Evolutionary conservation across 2,329 filamentous ascomycete genomes (phyloP).

Genomic region (Ophiostoma ulmi): DNA sequence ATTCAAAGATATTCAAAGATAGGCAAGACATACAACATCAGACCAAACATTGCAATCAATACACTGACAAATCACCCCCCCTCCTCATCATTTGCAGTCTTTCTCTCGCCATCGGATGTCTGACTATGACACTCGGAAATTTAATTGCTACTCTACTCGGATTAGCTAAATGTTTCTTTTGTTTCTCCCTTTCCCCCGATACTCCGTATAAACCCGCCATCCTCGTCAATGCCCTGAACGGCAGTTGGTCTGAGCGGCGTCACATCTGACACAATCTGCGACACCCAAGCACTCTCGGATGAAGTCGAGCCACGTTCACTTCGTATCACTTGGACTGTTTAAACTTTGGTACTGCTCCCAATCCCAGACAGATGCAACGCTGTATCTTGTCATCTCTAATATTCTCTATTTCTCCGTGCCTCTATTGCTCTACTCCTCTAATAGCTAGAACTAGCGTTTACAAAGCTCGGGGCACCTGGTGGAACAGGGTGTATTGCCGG

Average conservation of each 20-base stretch:
- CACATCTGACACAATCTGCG: slow-evolving; percentile 27
- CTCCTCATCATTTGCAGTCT: neutral
- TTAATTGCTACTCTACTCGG: neutral
- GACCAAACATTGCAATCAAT: neutral
- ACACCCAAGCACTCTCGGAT: slow-evolving; percentile 16
- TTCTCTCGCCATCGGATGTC: neutral
- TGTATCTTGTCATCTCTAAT: neutral
- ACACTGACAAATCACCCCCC: neutral
- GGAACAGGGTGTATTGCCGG: neutral
- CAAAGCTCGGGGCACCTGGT: neutral
- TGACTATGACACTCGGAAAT: neutral
- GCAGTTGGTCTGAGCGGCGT: slow-evolving; percentile 5
- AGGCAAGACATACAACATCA: neutral
- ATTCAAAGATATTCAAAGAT: neutral
- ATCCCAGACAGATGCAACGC: slow-evolving; percentile 1
- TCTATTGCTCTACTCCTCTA: neutral
- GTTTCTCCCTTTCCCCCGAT: neutral
- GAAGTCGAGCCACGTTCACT: neutral
- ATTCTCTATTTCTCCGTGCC: neutral
- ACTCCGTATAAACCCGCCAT: slow-evolving; percentile 12
- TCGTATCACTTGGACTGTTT: neutral
- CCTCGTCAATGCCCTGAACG: slow-evolving; percentile 28
- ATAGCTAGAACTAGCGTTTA: neutral
- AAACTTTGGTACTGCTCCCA: neutral
- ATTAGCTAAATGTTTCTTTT: neutral